Conservation (phyloP, 192 early-diverging fungal genomes). For the Coemansia sp. region DNA sequence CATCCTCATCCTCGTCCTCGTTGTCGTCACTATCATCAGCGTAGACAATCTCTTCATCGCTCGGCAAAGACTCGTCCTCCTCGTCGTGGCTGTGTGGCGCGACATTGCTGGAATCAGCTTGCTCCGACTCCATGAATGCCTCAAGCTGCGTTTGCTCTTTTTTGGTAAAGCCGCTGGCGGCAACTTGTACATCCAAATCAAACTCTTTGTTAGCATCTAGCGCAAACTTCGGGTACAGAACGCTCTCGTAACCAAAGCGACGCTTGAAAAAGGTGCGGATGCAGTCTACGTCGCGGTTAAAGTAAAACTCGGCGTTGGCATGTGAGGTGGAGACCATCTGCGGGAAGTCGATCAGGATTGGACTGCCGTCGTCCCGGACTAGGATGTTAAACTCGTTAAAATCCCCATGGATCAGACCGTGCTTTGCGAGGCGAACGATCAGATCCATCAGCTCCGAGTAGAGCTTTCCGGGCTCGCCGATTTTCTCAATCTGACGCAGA, state of each 20-base stretch:
- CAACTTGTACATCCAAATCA: constrained; percentile 91
- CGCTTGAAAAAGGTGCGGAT: constrained; percentile 91
- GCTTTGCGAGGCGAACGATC: constrained; percentile 90
- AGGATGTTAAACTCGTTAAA: constrained; percentile 99
- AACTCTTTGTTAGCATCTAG: constrained; percentile 83
- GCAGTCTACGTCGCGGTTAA: constrained; percentile 99
- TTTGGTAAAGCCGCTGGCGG: constrained; percentile 94
- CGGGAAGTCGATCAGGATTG: constrained; percentile 98
- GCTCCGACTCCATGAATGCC: constrained; percentile 17
- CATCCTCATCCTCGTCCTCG: neutral
- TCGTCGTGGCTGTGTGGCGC: neutral
- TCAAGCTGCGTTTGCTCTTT: constrained; percentile 90
- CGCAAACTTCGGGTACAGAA: constrained; percentile 88
- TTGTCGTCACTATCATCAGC: constrained; percentile 8
- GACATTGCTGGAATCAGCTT: neutral
- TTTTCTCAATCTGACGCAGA: constrained; percentile 84
- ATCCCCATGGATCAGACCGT: constrained; percentile 98
- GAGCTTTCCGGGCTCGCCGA: constrained; percentile 87
- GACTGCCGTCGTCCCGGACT: constrained; percentile 75
- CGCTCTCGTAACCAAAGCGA: constrained; percentile 89
- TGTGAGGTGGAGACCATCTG: constrained; percentile 99
- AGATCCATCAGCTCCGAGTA: constrained; percentile 95
- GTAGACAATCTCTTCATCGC: constrained; percentile 30
- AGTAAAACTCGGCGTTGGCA: constrained; percentile 94
- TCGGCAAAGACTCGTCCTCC: constrained; percentile 11